A percentile compares a stretch with the other conserved stretches of the same genome.
Evolutionary conservation across 1,284 basidiomycete genomes (phyloP).

Genomic region (Chalciporus sp.): DNA sequence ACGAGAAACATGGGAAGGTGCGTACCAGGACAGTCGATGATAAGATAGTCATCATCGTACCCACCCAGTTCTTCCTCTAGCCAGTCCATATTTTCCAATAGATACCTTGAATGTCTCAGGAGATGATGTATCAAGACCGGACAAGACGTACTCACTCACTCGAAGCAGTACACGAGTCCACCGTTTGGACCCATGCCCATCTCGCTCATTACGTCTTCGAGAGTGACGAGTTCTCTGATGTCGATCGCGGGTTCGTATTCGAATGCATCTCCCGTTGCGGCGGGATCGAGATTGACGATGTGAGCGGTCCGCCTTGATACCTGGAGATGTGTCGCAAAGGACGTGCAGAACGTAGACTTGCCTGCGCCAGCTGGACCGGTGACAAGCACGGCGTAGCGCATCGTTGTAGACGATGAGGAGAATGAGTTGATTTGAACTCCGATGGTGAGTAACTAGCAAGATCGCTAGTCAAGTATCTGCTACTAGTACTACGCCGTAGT

Average conservation of each 20-base stretch:
- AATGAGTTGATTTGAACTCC: constrained; percentile 32
- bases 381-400: constrained; percentile 90
- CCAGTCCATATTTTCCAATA: constrained; percentile 98
- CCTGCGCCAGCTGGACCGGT: constrained; percentile 96
- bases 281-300: constrained; percentile 97
- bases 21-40: constrained; percentile 96
- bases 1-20: neutral
- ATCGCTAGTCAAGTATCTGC: neutral
- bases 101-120: constrained; percentile 63
- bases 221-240: constrained; percentile 90
- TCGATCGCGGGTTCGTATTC: constrained; percentile 94
- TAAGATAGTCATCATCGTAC: constrained; percentile 96
- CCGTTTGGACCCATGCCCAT: constrained; percentile 97
- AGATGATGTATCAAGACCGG: neutral
- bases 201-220: constrained; percentile 97
- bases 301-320: constrained; percentile 85
- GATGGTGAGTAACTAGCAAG: constrained; percentile 4
- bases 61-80: constrained; percentile 95
- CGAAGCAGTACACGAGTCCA: constrained; percentile 97
- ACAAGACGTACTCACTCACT: constrained; percentile 74
- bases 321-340: constrained; percentile 90
- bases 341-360: constrained; percentile 93
- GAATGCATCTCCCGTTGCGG: constrained; percentile 84
- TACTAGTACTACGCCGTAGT: neutral
- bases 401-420: constrained; percentile 33